Evolutionary conservation across 2,329 filamentous ascomycete genomes (phyloP), one percentile per base, ranked within the genome.

Genomic region (Cadophora malorum): DNA sequence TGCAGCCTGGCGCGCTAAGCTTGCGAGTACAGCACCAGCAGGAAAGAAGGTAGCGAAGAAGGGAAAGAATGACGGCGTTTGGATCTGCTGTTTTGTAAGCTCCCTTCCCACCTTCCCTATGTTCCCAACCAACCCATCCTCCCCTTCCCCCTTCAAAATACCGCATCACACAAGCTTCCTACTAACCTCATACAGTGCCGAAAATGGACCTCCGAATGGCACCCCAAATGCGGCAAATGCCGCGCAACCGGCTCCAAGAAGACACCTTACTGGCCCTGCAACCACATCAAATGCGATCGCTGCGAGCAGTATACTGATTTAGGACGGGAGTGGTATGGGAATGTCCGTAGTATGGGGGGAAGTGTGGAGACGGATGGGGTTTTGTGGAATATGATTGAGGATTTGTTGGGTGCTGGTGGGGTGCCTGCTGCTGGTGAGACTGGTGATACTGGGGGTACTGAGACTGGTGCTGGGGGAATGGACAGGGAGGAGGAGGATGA

Each of bases 21-120:
- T 45, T 19, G 41, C 41, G 4, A 5, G 4, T 2, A 16, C 12
- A 19, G 16, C 10, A 6, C 14, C 41, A 45, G 41, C 41, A 45
- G 16, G 16, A 45, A 45, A 45, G 19, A 33, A 47, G 5, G 41
- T 49, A 12, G 59, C 59, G 1, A 62, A 25, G 5, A 21, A 4
- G 21, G 59, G 59, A 0, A 28, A 50, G 45, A 19, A 28, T 12
- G 12, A 62, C 23, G 59, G 59, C 23, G 45, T 62, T 49, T 62
- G 59, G 59, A 49, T 62, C 2, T 62, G 59, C 41, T 62, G 59
- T 10, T 5, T 31, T 4, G 59, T 62, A 12, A 33, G 59, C 33
- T 7, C 7, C 12, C 4, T 38, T 38, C 35, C 7, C 35, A n/a
- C n/a, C n/a, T n/a, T 38, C 3, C 35, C 35, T 7, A 38, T 38